A percentile compares a stretch with the other conserved stretches of the same genome.
phyloP scores from a whole-genome alignment of 768 basidiomycete species.

The Tulasnella sp. region DNA sequence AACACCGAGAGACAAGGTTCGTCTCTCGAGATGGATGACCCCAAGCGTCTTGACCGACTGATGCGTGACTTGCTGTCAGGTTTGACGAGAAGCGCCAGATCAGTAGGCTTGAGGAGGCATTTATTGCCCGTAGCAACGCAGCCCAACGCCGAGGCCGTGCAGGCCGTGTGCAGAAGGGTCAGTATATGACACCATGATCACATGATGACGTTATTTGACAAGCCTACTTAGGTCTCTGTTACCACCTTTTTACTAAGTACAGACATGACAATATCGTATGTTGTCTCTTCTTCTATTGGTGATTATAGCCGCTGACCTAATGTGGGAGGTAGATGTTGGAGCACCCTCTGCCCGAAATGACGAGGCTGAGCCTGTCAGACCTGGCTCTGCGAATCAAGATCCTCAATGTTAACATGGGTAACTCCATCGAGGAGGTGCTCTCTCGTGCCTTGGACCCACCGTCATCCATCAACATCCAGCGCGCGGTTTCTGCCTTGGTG shows the following conservation, averaged over 20 bases:
- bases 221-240: conserved; percentile 72
- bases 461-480: conserved; percentile 67
- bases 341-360: conserved; percentile 89
- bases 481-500: conserved; percentile 80
- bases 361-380: conserved; percentile 83
- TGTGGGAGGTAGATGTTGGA: conserved; percentile 54
- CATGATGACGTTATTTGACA: not conserved
- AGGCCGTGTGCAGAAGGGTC: conserved; percentile 11
- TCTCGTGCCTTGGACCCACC: conserved; percentile 85
- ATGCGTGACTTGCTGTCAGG: conserved; percentile 28
- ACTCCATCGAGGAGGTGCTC: conserved; percentile 81
- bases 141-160: conserved; percentile 38
- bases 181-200: not conserved
- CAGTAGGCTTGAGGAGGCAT: conserved; percentile 82
- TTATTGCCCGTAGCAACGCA: conserved; percentile 83
- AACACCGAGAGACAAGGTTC: conserved; percentile 86
- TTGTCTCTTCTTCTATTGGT: conserved; percentile 17
- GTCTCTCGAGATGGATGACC: not conserved
- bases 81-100: conserved; percentile 97
- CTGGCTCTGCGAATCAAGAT: conserved; percentile 87
- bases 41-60: not conserved
- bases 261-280: conserved; percentile 66
- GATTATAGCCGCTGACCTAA: not conserved
- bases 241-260: conserved; percentile 86
- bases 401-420: conserved; percentile 75